Percentiles rank a stretch among this genome's conserved stretches.
These are phyloP conservation scores for Ophiostoma piceae DNA, from an alignment of 2,329 filamentous ascomycete species.

Conservation along the genomic window DNA sequence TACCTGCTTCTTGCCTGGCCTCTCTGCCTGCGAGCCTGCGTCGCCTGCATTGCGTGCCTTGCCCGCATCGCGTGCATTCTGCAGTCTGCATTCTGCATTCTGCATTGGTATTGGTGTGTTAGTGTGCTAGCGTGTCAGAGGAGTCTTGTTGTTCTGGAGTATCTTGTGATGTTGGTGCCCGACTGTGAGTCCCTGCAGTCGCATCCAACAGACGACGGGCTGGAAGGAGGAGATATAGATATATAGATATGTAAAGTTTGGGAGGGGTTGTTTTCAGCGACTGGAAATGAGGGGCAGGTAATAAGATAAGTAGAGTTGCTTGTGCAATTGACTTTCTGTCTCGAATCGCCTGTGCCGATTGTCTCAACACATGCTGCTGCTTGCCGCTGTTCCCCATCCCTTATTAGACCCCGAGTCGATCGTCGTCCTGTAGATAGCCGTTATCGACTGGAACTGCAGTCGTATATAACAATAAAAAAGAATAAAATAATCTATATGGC, in stretches of 20 bases:
- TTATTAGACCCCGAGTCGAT: not conserved
- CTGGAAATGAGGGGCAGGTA: not conserved
- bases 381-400: not conserved
- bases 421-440: not conserved
- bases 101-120: not conserved
- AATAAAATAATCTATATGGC: too few relatives aligned
- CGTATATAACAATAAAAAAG: too few relatives aligned
- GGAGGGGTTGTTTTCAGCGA: not conserved
- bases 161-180: not conserved
- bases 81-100: too few relatives aligned
- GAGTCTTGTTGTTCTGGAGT: not conserved
- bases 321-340: not conserved
- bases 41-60: not conserved
- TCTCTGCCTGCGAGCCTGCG: constrained; percentile 5
- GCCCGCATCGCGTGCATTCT: constrained; percentile 3
- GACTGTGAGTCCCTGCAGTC: not conserved
- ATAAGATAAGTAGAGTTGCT: too few relatives aligned
- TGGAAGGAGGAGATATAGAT: not conserved
- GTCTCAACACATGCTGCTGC: not conserved
- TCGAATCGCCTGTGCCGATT: not conserved
- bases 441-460: not conserved
- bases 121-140: not conserved
- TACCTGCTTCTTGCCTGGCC: constrained; percentile 12
- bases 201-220: not conserved
- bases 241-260: not conserved